These are phyloP conservation scores for Oryza brachyantha DNA, from an alignment of 176 grass and related monocot genomes.

Conservation along the genomic window DNA sequence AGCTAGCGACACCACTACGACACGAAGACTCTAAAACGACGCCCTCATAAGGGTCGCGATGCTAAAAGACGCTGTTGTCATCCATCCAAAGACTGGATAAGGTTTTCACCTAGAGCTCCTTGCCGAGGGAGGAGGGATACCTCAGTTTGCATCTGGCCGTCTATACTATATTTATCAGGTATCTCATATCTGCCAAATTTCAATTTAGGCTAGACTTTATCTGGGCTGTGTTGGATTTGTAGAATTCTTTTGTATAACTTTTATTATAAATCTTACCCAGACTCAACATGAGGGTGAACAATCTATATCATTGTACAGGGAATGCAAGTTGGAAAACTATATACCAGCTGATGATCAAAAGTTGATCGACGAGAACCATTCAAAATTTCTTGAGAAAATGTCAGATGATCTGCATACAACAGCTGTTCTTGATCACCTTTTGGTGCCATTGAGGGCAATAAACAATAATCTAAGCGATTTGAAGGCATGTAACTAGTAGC, in stretches of 20 bases:
- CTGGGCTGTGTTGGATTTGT: neutral
- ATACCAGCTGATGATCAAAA: conserved; percentile 27
- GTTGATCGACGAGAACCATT: conserved; percentile 41
- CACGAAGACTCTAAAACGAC: too few species aligned
- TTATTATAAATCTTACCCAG: conserved; percentile 25
- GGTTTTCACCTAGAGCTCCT: too few species aligned
- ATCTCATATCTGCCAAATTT: neutral
- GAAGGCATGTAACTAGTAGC: conserved; percentile 36
- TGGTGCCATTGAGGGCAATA: conserved; percentile 59
- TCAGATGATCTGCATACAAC: conserved; percentile 54
- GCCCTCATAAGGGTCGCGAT: too few species aligned
- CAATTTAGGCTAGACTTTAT: neutral
- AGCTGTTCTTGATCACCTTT: conserved; percentile 54
- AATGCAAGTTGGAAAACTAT: conserved; percentile 28
- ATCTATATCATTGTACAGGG: conserved; percentile 33
- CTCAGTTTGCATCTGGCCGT: conserved; percentile 52
- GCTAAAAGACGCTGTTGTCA: too few species aligned
- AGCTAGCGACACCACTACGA: too few species aligned
- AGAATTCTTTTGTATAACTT: neutral
- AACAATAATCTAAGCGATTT: conserved; percentile 57
- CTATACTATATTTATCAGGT: conserved; percentile 72
- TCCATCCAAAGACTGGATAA: too few species aligned
- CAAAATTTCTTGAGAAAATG: conserved; percentile 42
- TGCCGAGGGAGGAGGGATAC: too few species aligned
- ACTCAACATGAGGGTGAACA: conserved; percentile 39